These are phyloP conservation scores for Saccharomycopsis hybrid DNA, from an alignment of 1,139 yeast species.

Conservation along the genomic window DNA sequence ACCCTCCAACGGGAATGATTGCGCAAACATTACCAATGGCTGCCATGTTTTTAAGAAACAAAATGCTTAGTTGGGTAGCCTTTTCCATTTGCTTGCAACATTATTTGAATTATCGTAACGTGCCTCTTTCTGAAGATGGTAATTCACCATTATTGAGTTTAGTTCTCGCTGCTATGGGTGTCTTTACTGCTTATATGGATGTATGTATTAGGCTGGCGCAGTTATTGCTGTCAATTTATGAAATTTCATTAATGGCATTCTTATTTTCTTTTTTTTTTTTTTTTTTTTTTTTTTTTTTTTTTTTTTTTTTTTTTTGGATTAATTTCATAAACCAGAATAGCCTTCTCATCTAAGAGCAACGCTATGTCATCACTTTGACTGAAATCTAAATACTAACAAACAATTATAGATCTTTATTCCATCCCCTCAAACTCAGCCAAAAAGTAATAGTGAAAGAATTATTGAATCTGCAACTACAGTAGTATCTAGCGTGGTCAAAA, in stretches of 20 bases:
- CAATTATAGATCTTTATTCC: no score
- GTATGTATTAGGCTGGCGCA: background rate
- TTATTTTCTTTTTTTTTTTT: no score
- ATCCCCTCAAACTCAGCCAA: no score
- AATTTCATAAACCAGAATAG: no score
- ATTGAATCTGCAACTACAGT: no score
- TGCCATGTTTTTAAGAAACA: constrained; percentile 37
- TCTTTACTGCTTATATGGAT: constrained; percentile 18
- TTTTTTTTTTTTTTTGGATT: no score
- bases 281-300: no score
- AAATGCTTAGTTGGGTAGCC: constrained; percentile 19
- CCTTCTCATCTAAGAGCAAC: no score
- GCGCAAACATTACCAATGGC: constrained; percentile 58
- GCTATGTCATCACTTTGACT: no score
- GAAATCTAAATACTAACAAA: no score
- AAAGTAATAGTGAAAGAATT: no score
- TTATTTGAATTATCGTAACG: constrained; percentile 21
- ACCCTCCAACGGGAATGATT: constrained; percentile 42
- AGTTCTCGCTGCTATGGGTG: constrained; percentile 9
- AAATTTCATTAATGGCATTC: background rate
- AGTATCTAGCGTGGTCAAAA: no score
- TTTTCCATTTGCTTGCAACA: constrained; percentile 24
- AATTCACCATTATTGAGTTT: constrained; percentile 19
- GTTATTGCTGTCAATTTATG: background rate
- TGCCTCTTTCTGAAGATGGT: constrained; percentile 17